Evolutionary conservation across 352 stramenopile species (phyloP).

Genomic region (Phytophthora pistaciae): DNA sequence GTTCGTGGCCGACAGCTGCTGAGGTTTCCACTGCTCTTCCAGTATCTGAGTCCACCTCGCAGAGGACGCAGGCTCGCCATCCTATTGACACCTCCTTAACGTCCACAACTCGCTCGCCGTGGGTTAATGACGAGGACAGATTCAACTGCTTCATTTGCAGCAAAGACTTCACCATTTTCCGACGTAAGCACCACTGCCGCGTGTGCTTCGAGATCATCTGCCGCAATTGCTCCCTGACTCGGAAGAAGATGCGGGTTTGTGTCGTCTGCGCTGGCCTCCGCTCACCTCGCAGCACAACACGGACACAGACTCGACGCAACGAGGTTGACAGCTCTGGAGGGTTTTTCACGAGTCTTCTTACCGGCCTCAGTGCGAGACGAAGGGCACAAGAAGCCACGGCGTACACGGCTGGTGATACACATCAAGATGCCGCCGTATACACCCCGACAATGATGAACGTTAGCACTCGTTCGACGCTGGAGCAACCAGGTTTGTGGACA

Average conservation of each 20-base stretch:
- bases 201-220: constrained; percentile 27
- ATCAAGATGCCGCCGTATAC: no score
- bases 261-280: constrained; percentile 10
- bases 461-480: neutral
- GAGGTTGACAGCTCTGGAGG: neutral
- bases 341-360: constrained; percentile 4
- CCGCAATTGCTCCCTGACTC: constrained; percentile 14
- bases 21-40: neutral
- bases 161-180: constrained; percentile 21
- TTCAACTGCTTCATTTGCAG: constrained; percentile 13
- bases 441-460: neutral
- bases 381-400: neutral
- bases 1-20: neutral
- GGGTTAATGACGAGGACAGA: constrained; percentile 22
- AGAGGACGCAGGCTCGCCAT: neutral
- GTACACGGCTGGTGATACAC: neutral
- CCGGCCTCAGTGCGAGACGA: neutral
- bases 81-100: neutral
- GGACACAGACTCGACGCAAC: neutral
- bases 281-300: neutral
- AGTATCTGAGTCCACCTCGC: neutral
- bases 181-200: constrained; percentile 22
- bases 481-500: constrained; percentile 19
- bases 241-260: constrained; percentile 23
- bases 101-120: neutral